Conservation (phyloP, 2,329 filamentous ascomycete genomes). For the Aspergillus novoparasiticus region DNA sequence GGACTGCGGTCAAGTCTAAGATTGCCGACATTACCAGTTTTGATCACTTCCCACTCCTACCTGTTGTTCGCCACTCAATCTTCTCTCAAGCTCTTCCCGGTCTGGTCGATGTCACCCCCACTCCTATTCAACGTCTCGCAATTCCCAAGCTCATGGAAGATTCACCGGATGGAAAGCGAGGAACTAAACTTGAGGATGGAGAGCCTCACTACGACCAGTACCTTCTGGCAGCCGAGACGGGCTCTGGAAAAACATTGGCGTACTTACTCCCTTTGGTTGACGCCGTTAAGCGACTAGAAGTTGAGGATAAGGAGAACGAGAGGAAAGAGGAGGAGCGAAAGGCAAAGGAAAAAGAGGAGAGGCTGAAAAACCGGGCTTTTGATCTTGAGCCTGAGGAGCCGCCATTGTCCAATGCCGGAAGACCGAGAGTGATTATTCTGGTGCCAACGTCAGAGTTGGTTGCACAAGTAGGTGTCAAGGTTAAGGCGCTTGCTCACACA, state of each 20-base stretch:
- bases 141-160: conserved; percentile 75
- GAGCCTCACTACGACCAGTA: conserved; percentile 64
- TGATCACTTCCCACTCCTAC: conserved; percentile 75
- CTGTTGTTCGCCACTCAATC: conserved; percentile 71
- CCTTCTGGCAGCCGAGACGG: conserved; percentile 90
- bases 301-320: conserved; percentile 63
- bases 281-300: conserved; percentile 77
- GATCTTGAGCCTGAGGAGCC: conserved; percentile 61
- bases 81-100: conserved; percentile 72
- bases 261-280: conserved; percentile 86
- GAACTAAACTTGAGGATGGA: conserved; percentile 34
- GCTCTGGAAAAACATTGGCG: conserved; percentile 93
- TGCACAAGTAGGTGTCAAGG: conserved; percentile 76
- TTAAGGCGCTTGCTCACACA: conserved; percentile 80
- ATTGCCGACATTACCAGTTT: conserved; percentile 74
- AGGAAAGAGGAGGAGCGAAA: conserved; percentile 56
- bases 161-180: conserved; percentile 46
- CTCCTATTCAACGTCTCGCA: conserved; percentile 84
- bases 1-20: conserved; percentile 62
- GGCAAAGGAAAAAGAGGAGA: conserved; percentile 55
- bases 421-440: conserved; percentile 81
- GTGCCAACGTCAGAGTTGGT: conserved; percentile 93
- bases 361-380: conserved; percentile 60
- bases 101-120: conserved; percentile 75
- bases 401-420: conserved; percentile 70